These are phyloP conservation scores for Ceratobasidium sp. DNA, from an alignment of 1,284 basidiomycete genomes.

Conservation along the genomic window DNA sequence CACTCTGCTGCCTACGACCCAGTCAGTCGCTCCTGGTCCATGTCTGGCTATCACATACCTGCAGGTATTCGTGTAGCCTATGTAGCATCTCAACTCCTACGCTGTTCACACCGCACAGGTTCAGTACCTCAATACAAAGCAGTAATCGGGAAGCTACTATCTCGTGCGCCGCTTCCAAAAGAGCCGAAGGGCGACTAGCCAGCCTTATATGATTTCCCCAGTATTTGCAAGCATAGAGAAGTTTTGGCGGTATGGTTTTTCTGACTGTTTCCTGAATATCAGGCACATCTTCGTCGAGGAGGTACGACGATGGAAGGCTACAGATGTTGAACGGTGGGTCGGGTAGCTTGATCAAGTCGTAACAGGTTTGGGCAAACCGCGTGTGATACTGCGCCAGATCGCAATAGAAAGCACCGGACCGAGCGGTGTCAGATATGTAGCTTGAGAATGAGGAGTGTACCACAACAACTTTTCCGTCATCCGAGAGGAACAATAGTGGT, in stretches of 20 bases:
- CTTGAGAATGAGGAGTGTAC: not conserved
- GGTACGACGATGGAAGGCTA: constrained; percentile 1
- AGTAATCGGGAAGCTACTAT: not conserved
- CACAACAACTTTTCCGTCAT: too few relatives aligned
- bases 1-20: not conserved
- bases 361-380: not conserved
- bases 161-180: not conserved
- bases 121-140: constrained; percentile 22
- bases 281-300: not conserved
- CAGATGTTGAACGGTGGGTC: constrained; percentile 17
- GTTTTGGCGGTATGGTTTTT: not conserved
- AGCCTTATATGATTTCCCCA: not conserved
- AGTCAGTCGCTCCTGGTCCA: not conserved
- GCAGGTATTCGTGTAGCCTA: not conserved
- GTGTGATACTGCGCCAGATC: not conserved
- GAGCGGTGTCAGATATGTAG: not conserved
- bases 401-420: not conserved
- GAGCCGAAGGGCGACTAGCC: too few relatives aligned
- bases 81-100: not conserved
- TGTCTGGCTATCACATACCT: not conserved
- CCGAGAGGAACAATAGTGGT: too few relatives aligned
- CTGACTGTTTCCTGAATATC: not conserved
- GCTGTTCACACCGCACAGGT: not conserved
- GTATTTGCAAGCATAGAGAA: constrained; percentile 1
- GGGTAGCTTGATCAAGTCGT: not conserved